Evolutionary conservation across 106 monocot genomes (phyloP).

Genomic region (Ottelia alismoides): DNA sequence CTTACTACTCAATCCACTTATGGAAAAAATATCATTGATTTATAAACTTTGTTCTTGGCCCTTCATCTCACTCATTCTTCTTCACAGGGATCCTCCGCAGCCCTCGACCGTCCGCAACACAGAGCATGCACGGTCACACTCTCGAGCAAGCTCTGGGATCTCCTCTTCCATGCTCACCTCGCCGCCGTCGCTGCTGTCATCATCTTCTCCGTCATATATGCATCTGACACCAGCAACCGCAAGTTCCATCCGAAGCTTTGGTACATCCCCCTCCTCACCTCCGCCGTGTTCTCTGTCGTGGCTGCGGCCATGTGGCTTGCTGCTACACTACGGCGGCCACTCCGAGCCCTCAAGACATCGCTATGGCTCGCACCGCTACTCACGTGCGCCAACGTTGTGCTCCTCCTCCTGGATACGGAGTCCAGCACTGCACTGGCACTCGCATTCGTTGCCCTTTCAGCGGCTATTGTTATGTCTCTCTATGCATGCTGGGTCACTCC

Average conservation of each 20-base stretch:
- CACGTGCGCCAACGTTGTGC: slow-evolving; percentile 13
- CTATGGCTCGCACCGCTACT: slow-evolving; percentile 50
- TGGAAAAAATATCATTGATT: no score
- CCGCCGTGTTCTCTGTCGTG: slow-evolving; percentile 15
- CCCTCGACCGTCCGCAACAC: no score
- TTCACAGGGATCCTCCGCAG: no score
- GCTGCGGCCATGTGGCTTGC: slow-evolving; percentile 20
- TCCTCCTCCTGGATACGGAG: slow-evolving; percentile 35
- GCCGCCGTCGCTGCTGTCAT: no score
- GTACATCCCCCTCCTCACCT: slow-evolving; percentile 34
- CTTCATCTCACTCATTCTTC: no score
- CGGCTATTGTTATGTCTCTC: slow-evolving; percentile 19
- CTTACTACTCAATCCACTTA: no score
- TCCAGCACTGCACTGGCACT: slow-evolving; percentile 15
- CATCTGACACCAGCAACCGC: no score
- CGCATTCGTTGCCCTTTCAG: slow-evolving; percentile 7
- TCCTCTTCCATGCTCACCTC: no score
- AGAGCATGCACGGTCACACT: no score
- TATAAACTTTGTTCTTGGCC: no score
- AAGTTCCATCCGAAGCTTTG: slow-evolving; percentile 18
- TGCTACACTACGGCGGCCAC: slow-evolving; percentile 21
- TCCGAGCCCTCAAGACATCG: slow-evolving; percentile 18
- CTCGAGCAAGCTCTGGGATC: no score
- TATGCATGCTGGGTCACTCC: slow-evolving; percentile 53
- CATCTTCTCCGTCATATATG: no score